Base-by-base conservation (phyloP, 106 monocot species). In the Posidonia australis region DNA sequence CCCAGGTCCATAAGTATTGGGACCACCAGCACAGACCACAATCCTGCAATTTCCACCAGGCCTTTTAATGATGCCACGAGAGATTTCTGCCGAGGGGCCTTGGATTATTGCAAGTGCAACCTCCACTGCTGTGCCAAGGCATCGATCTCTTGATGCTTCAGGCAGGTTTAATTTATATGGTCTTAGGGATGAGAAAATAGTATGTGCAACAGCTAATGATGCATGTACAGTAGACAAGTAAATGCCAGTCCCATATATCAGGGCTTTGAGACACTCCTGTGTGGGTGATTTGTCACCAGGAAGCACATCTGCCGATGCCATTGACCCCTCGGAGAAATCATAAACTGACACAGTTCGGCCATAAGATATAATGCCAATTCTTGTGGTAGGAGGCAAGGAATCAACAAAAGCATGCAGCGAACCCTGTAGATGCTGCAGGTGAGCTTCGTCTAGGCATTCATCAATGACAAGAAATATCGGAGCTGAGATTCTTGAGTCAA, bases 361-460 rank as follows among this genome's bases (percentile, higher is more conserved):
- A 81, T 87, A 98, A 18, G 98, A 63, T 51, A 98, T 91, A 26
- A 98, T 75, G 19, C 98, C 91, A 36, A 98, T 70, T 58, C 90
- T 87, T 16, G 82, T 79, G 13, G 84, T 83, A 16, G 62, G 70
- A 13, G 87, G 80, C 53, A 98, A 84, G 26, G 98, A 91, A 63
- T 98, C 91, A 26, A 98, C 81, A 74, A 98, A 91, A 66, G 98
- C 98, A 79, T 98, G 98, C 54, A 98, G 74, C 54, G 98, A 98
- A 0, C 90, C 91, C 66, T 98, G 98, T 43, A 98, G 76, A 76
- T 98, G 98, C 41, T 85, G 87, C 18, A 98, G 73, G 58, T 98
- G 87, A 21, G 84, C 78, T 76, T 98, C 98, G 76, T 98, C 98
- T 23, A 98, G 67, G 77, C 87, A 98, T 58, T 98, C 98, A 59